phyloP scores from a whole-genome alignment of 108 stramenopile species.

The Licmophora abbreviata region DNA sequence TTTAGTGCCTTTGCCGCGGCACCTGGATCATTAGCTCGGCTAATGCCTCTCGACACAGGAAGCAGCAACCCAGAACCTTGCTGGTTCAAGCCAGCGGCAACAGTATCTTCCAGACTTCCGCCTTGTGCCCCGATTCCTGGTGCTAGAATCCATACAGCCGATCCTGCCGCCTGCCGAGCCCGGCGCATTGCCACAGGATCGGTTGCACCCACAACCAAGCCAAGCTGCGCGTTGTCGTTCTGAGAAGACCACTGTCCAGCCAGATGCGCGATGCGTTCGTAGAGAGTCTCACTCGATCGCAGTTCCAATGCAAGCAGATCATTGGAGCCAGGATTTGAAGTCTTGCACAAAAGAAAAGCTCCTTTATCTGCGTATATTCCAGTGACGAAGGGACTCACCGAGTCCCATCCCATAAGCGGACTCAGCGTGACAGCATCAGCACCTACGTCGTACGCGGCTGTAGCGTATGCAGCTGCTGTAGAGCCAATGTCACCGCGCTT shows the following conservation, averaged over 20 bases:
- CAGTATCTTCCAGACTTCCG: slow-evolving; percentile 81
- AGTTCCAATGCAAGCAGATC: slow-evolving; percentile 80
- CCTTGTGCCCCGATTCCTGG: slow-evolving; percentile 99
- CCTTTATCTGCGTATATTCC: slow-evolving; percentile 76
- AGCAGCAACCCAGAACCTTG: slow-evolving; percentile 82
- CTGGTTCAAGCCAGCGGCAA: slow-evolving; percentile 70
- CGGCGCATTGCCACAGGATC: slow-evolving; percentile 71
- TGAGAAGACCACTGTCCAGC: slow-evolving; percentile 56
- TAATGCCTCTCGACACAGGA: slow-evolving; percentile 92
- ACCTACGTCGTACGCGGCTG: slow-evolving; percentile 75
- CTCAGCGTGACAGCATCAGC: slow-evolving; percentile 92
- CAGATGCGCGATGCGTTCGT: slow-evolving; percentile 81
- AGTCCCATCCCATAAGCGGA: slow-evolving; percentile 97
- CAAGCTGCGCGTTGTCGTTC: slow-evolving; percentile 33
- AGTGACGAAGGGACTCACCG: slow-evolving; percentile 89
- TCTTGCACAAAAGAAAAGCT: slow-evolving; percentile 97
- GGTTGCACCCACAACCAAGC: slow-evolving; percentile 97
- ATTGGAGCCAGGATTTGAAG: slow-evolving; percentile 92
- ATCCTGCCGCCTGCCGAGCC: slow-evolving; percentile 74
- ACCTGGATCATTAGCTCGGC: slow-evolving; percentile 68
- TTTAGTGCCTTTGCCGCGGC: slow-evolving; percentile 72
- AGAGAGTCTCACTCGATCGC: slow-evolving; percentile 46
- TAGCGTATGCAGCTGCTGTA: slow-evolving; percentile 92
- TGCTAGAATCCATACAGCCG: slow-evolving; percentile 89
- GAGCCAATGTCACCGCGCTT: slow-evolving; percentile 97